Conservation (phyloP, 306 rosid genomes). For the Cucurbita maxima region DNA sequence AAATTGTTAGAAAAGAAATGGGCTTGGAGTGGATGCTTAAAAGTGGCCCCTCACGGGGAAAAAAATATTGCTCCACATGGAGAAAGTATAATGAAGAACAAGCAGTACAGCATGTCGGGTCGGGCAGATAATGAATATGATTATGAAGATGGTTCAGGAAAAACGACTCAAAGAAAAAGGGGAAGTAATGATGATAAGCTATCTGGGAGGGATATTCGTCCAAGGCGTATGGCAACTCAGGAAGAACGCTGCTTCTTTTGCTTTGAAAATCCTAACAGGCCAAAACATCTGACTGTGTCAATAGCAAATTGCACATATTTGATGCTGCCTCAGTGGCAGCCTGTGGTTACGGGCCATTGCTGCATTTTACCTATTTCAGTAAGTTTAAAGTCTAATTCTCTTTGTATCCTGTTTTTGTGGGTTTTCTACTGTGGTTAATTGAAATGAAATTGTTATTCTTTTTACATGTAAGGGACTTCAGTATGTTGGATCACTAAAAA, state of each 20-base stretch:
- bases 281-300: conserved; percentile 71
- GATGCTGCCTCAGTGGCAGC: conserved; percentile 81
- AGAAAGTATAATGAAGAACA: conserved; percentile 63
- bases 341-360: conserved; percentile 81
- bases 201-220: conserved; percentile 20
- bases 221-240: conserved; percentile 40
- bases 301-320: conserved; percentile 66
- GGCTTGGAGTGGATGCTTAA: conserved; percentile 96
- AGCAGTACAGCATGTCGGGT: conserved; percentile 38
- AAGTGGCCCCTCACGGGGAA: no score
- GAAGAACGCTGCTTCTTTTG: conserved; percentile 75
- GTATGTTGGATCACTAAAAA: neutral
- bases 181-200: conserved; percentile 39
- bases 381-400: conserved; percentile 5
- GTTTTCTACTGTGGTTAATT: neutral
- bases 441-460: neutral
- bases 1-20: conserved; percentile 59
- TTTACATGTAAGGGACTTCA: neutral
- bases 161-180: conserved; percentile 46
- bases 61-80: no score
- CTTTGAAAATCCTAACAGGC: conserved; percentile 67
- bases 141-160: conserved; percentile 39
- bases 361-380: conserved; percentile 82
- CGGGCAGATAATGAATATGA: conserved; percentile 90
- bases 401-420: neutral